Conservation (phyloP, 73 alveolate genomes). For the Blepharisma japonicum region DNA sequence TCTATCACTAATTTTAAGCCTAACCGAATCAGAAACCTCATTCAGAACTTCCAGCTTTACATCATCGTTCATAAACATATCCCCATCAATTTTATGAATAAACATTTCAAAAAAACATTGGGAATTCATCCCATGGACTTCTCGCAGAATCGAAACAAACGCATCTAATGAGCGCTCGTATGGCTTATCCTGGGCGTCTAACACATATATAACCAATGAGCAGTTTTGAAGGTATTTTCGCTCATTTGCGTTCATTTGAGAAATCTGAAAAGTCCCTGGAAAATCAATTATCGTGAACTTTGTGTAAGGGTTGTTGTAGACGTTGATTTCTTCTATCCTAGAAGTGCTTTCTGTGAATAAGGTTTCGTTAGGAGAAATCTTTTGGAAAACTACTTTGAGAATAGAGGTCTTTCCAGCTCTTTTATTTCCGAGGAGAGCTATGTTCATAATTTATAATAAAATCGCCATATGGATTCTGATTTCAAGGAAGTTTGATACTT, state of each 20-base stretch:
- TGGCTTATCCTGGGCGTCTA: conserved; percentile 85
- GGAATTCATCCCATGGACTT: conserved; percentile 24
- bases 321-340: conserved; percentile 67
- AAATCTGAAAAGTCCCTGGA: conserved; percentile 79
- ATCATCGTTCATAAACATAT: conserved; percentile 16
- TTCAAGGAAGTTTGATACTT: too few relatives aligned
- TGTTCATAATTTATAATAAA: conserved; percentile 2
- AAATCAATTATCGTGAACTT: conserved; percentile 83
- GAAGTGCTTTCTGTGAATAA: conserved; percentile 81
- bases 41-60: conserved; percentile 45
- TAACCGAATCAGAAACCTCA: conserved; percentile 47
- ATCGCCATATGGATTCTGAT: too few relatives aligned
- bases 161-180: conserved; percentile 42
- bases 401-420: conserved; percentile 87
- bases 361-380: conserved; percentile 88
- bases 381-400: conserved; percentile 85
- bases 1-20: conserved; percentile 46
- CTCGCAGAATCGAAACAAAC: conserved; percentile 46
- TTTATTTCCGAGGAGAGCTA: conserved; percentile 25
- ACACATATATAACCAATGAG: conserved; percentile 80
- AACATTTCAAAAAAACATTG: conserved; percentile 25
- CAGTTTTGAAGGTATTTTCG: conserved; percentile 69
- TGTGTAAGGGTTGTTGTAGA: conserved; percentile 82
- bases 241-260: conserved; percentile 70
- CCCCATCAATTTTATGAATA: conserved; percentile 44